A percentile compares a stretch with the other conserved stretches of the same genome.
phyloP scores from a whole-genome alignment of 257 asterid species.

The Capsicum pubescens region DNA sequence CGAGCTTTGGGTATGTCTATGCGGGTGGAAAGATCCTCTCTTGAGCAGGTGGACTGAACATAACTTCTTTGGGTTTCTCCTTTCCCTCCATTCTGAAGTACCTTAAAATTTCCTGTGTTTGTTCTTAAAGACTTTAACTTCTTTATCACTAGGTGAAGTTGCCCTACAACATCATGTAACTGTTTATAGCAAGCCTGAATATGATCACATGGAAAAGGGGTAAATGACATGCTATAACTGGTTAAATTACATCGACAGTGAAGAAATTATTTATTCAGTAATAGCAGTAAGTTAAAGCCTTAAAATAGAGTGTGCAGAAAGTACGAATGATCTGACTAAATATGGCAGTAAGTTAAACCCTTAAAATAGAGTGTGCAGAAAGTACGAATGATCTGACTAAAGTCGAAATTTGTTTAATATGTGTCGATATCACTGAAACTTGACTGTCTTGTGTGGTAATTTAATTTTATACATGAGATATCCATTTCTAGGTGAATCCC shows the following conservation, averaged over 20 bases:
- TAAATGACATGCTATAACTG: slow-evolving; percentile 2
- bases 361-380: background rate
- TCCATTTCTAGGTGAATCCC: background rate
- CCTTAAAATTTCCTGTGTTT: background rate
- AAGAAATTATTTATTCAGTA: background rate
- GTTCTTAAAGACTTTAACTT: background rate
- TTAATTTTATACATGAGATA: background rate
- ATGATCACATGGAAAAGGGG: background rate
- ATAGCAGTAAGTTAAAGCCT: background rate
- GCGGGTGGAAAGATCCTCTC: slow-evolving; percentile 94
- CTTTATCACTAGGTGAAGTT: background rate
- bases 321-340: background rate
- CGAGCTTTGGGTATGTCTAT: slow-evolving; percentile 99
- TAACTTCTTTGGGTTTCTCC: background rate
- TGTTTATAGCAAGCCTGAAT: slow-evolving; percentile 1
- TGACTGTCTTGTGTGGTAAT: background rate
- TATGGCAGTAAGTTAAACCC: background rate
- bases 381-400: background rate
- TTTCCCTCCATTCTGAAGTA: background rate
- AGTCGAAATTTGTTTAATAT: background rate
- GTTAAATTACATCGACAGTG: background rate
- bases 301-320: background rate
- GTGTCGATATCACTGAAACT: background rate
- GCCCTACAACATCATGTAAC: slow-evolving; percentile 12
- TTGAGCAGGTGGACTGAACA: slow-evolving; percentile 76